phyloP scores from a whole-genome alignment of 768 basidiomycete genomes.

The Albatrellus ellisii region DNA sequence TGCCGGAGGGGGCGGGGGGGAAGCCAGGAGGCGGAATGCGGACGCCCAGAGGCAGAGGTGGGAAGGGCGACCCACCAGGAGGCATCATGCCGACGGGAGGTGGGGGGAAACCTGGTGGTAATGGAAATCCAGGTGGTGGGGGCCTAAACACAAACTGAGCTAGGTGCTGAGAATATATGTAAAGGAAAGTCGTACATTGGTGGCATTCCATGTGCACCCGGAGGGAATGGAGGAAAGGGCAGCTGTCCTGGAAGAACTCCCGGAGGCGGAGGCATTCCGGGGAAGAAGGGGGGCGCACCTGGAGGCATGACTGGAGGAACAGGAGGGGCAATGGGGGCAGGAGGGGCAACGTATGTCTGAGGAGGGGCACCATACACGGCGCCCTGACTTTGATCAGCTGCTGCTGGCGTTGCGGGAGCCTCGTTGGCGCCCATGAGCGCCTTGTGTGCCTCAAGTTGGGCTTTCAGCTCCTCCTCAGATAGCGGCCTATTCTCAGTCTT shows the following conservation, averaged over 20 bases:
- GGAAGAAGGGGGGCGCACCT: constrained; percentile 29
- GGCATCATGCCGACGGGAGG: constrained; percentile 18
- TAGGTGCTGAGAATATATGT: constrained; percentile 24
- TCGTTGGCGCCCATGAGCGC: constrained; percentile 71
- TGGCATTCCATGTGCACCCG: constrained; percentile 22
- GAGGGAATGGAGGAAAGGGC: constrained; percentile 20
- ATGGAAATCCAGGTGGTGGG: constrained; percentile 21
- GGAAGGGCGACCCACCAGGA: constrained; percentile 11
- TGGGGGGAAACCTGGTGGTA: constrained; percentile 20
- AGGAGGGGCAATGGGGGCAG: constrained; percentile 21
- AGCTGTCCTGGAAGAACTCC: constrained; percentile 26
- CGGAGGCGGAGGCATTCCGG: constrained; percentile 30
- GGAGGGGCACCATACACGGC: constrained; percentile 66
- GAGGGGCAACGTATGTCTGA: constrained; percentile 46
- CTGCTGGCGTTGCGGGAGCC: constrained; percentile 19
- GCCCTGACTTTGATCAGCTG: constrained; percentile 30
- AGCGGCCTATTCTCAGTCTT: constrained; percentile 68
- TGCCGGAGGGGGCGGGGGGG: constrained; percentile 18
- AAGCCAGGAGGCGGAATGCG: constrained; percentile 12
- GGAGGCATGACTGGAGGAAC: constrained; percentile 28
- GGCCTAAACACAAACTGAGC: constrained; percentile 16
- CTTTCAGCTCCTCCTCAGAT: constrained; percentile 71
- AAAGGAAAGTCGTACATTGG: constrained; percentile 25
- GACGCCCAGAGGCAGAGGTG: constrained; percentile 13
- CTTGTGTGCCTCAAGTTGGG: constrained; percentile 82